Evolutionary conservation across 768 basidiomycete genomes (phyloP).

Genomic region (Phlebiopsis flavidoalba): DNA sequence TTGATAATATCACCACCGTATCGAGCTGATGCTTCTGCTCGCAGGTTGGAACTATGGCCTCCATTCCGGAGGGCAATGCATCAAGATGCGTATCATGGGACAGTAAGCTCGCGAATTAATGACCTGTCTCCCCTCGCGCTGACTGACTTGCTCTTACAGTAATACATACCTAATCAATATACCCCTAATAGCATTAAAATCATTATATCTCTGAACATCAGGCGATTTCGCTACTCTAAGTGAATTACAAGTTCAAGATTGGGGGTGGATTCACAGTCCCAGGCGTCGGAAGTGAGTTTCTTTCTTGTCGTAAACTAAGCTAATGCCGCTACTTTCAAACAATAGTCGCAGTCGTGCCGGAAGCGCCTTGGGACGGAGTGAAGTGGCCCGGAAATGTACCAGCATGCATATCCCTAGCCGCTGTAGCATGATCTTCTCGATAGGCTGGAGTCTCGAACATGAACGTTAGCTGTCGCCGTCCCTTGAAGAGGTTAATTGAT

Average conservation of each 20-base stretch:
- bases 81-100: constrained; percentile 88
- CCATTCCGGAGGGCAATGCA: constrained; percentile 65
- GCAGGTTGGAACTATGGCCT: constrained; percentile 67
- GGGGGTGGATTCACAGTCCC: constrained; percentile 51
- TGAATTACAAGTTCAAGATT: constrained; percentile 75
- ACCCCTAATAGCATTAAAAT: constrained; percentile 53
- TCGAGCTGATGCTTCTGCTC: not conserved
- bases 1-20: no score
- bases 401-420: constrained; percentile 56
- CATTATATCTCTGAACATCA: no score
- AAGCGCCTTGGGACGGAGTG: constrained; percentile 58
- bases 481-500: no score
- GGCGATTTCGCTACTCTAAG: constrained; percentile 58
- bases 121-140: not conserved
- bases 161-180: constrained; percentile 63
- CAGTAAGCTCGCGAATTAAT: constrained; percentile 43
- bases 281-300: constrained; percentile 45
- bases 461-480: no score
- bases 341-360: constrained; percentile 48
- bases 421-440: constrained; percentile 55
- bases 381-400: constrained; percentile 38
- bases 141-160: constrained; percentile 34
- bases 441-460: constrained; percentile 73
- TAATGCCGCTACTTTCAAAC: not conserved
- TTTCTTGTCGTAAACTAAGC: not conserved